A percentile compares a stretch with the other conserved stretches of the same genome.
Evolutionary conservation across 208 protist species (phyloP).

Genomic region (Leishmania tarentolae): DNA sequence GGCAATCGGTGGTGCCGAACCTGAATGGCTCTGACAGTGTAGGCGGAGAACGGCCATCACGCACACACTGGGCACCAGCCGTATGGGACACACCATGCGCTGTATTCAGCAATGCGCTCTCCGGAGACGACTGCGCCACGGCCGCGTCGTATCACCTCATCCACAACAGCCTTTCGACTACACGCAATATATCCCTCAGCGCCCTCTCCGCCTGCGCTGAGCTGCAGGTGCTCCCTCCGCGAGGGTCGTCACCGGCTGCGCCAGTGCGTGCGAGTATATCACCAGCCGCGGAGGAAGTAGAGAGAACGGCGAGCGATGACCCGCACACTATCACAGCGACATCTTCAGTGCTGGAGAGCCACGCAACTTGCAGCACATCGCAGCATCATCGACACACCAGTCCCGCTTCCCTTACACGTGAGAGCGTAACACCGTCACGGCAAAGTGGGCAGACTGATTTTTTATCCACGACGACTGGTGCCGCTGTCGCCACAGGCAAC

Average conservation of each 20-base stretch:
- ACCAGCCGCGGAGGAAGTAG: background rate
- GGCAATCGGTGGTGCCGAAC: background rate
- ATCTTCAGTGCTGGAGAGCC: background rate
- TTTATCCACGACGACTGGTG: too few relatives aligned
- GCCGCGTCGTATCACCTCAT: background rate
- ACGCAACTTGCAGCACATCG: background rate
- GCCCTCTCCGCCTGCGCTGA: constrained; percentile 27
- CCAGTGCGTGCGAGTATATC: background rate
- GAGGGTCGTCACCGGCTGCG: too few relatives aligned
- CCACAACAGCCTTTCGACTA: constrained; percentile 7
- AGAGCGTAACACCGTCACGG: background rate
- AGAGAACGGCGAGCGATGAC: background rate
- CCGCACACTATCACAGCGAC: background rate
- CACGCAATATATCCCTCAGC: constrained; percentile 21
- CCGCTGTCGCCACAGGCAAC: background rate
- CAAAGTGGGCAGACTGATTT: background rate
- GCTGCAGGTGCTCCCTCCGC: constrained; percentile 9
- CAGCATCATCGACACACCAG: background rate
- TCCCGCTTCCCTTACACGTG: background rate
- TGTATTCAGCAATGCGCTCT: background rate
- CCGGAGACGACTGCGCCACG: background rate
- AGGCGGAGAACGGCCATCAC: background rate
- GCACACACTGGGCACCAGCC: background rate
- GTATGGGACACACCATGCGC: background rate
- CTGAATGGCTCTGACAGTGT: background rate